Evolutionary conservation across 352 stramenopile species (phyloP).

Genomic region (Phytopythium chamaehyphon): DNA sequence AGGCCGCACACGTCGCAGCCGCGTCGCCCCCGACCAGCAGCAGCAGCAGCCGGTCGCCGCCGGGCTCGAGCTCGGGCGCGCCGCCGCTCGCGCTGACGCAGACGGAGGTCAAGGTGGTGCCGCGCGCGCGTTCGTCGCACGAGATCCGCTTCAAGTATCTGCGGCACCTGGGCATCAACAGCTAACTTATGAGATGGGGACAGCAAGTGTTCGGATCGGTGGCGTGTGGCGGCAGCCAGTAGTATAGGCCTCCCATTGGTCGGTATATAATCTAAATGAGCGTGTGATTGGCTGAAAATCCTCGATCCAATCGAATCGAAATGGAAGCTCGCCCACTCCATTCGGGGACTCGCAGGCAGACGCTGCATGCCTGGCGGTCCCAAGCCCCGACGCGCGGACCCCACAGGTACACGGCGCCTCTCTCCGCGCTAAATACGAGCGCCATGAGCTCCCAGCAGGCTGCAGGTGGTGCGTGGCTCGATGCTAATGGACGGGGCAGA

Average conservation of each 20-base stretch:
- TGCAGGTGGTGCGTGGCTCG: no score
- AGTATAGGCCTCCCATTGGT: conserved; percentile 10
- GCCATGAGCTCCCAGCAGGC: no score
- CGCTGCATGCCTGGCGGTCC: no score
- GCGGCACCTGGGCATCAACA: conserved; percentile 83
- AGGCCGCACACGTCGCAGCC: conserved; percentile 2
- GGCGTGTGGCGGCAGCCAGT: conserved; percentile 8
- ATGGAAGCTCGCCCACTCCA: no score
- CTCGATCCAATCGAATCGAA: no score
- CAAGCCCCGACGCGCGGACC: no score
- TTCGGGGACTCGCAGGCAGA: no score
- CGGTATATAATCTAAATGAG: background rate
- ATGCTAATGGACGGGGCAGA: no score
- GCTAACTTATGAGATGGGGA: conserved; percentile 16
- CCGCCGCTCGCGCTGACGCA: conserved; percentile 48
- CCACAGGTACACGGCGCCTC: no score
- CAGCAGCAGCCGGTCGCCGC: conserved; percentile 28
- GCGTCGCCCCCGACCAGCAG: background rate
- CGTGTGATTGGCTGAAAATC: no score
- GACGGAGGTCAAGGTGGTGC: conserved; percentile 72
- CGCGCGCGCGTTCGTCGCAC: conserved; percentile 60
- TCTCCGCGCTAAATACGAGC: no score
- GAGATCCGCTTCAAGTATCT: conserved; percentile 87
- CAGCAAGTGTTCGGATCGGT: no score
- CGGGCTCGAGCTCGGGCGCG: conserved; percentile 18